Percentiles rank a stretch among this genome's conserved stretches.
Evolutionary conservation across 164 flowering plant genomes (phyloP).

Genomic region (Kalanchoe fedtschenkoi): DNA sequence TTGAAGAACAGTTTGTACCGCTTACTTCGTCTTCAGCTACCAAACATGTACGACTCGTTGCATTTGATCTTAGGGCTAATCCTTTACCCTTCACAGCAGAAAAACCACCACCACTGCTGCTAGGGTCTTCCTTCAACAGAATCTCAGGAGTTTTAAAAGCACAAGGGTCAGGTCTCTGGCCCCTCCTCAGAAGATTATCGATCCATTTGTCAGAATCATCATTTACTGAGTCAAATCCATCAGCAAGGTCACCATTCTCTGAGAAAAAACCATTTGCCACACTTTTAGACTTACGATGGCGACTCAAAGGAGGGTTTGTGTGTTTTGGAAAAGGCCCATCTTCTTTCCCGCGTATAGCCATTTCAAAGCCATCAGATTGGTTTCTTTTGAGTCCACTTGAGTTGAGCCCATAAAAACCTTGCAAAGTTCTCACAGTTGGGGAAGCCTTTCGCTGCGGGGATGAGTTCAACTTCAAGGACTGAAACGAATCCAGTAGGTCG

Average conservation of each 20-base stretch:
- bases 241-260: conserved; percentile 23
- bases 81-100: conserved; percentile 55
- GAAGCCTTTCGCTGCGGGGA: conserved; percentile 37
- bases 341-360: conserved; percentile 43
- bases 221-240: conserved; percentile 13
- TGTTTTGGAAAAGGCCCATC: conserved; percentile 23
- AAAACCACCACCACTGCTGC: conserved; percentile 29
- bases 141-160: conserved; percentile 27
- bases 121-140: conserved; percentile 48
- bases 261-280: conserved; percentile 27
- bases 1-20: conserved; percentile 18
- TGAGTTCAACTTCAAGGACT: conserved; percentile 38
- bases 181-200: conserved; percentile 46
- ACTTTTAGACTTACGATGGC: conserved; percentile 51
- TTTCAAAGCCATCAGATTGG: conserved; percentile 37
- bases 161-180: conserved; percentile 14
- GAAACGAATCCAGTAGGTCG: conserved; percentile 56
- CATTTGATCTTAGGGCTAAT: conserved; percentile 60
- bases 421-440: conserved; percentile 70
- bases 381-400: conserved; percentile 12
- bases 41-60: conserved; percentile 26
- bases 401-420: conserved; percentile 63
- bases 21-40: conserved; percentile 31
- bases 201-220: conserved; percentile 26
- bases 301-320: conserved; percentile 26